phyloP scores from a whole-genome alignment of 352 stramenopile genomes.

The Thraustotheca clavata region DNA sequence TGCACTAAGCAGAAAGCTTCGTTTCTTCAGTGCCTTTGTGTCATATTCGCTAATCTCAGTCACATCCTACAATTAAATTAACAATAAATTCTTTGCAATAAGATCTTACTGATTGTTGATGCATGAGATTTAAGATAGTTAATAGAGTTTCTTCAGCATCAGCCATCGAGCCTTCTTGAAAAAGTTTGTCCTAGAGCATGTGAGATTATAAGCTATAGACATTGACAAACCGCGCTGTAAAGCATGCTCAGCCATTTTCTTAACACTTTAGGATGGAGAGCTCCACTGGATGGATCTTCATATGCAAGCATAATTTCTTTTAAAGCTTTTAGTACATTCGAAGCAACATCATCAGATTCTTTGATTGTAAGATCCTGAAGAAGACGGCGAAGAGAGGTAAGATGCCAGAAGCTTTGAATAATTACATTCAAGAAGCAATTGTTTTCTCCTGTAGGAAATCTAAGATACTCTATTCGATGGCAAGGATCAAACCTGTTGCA shows the following conservation, averaged over 20 bases:
- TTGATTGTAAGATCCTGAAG: slow-evolving; percentile 82
- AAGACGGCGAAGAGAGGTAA: slow-evolving; percentile 80
- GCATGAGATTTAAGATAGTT: slow-evolving; percentile 78
- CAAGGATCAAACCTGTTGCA: slow-evolving; percentile 32
- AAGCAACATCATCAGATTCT: slow-evolving; percentile 48
- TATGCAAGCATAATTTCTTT: slow-evolving; percentile 80
- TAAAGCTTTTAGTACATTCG: slow-evolving; percentile 64
- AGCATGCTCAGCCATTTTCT: slow-evolving; percentile 77
- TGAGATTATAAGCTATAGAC: neutral
- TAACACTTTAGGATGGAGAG: slow-evolving; percentile 64
- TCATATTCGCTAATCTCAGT: slow-evolving; percentile 67
- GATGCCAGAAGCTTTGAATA: slow-evolving; percentile 88
- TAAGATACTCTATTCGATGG: neutral
- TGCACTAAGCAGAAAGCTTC: slow-evolving; percentile 57
- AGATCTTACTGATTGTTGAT: slow-evolving; percentile 53
- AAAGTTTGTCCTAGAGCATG: slow-evolving; percentile 53
- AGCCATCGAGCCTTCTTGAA: slow-evolving; percentile 83
- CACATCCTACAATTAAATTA: slow-evolving; percentile 27
- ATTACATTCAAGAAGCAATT: slow-evolving; percentile 89
- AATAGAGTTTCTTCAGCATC: slow-evolving; percentile 78
- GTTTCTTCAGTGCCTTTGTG: slow-evolving; percentile 64
- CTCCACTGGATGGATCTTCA: slow-evolving; percentile 69
- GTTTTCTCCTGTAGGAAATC: slow-evolving; percentile 53
- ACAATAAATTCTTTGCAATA: neutral
- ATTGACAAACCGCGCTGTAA: slow-evolving; percentile 34